Conservation (phyloP, 2,329 filamentous ascomycete genomes). For the Trichoderma semiorbis region DNA sequence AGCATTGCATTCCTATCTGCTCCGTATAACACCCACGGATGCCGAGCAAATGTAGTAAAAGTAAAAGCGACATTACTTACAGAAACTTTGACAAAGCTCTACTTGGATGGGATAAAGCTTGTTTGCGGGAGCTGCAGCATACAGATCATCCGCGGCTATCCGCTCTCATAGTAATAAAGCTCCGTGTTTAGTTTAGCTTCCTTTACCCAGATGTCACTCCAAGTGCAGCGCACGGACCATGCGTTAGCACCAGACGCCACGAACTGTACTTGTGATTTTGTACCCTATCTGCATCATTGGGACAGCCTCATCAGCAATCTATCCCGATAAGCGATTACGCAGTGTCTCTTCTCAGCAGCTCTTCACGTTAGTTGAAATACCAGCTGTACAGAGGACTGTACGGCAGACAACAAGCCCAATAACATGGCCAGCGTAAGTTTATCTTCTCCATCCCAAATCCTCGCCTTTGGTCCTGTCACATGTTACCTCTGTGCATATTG, state of each 20-base stretch:
- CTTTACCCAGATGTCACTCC: neutral
- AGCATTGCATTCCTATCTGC: neutral
- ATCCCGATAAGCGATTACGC: neutral
- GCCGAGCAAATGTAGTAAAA: neutral
- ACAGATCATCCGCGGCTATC: neutral
- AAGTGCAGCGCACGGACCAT: neutral
- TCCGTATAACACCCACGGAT: neutral
- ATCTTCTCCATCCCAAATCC: neutral
- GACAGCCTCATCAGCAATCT: conserved; percentile 2
- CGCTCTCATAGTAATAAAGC: neutral
- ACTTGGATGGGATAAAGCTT: neutral
- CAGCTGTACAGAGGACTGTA: neutral
- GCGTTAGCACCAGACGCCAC: neutral
- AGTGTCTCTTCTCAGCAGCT: neutral
- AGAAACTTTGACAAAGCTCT: neutral
- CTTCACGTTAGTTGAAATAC: neutral
- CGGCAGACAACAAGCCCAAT: neutral
- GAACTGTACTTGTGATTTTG: neutral
- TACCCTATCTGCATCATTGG: neutral
- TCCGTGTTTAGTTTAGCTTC: neutral
- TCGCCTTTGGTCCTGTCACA: neutral
- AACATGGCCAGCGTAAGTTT: conserved; percentile 9
- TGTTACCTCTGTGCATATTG: neutral
- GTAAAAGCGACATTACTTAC: neutral
- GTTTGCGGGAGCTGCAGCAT: neutral